Percentiles rank a stretch among this genome's conserved stretches.
Evolutionary conservation across 306 rosid species (phyloP).

Genomic region (Prunus mira): DNA sequence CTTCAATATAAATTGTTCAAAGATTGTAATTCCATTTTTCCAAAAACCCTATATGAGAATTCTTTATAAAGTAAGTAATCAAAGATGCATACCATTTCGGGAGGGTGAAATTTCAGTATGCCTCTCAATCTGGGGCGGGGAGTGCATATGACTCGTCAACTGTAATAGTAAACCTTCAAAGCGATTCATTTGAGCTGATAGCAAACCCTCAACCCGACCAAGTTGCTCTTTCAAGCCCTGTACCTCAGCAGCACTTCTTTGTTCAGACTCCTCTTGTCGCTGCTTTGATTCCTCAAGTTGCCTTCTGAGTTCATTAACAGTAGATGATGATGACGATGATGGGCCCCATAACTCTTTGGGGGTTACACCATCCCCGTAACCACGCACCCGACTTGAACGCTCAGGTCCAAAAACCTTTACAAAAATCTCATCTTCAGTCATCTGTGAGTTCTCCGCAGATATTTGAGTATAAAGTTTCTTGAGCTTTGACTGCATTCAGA

Average conservation of each 20-base stretch:
- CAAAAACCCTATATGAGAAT: background rate
- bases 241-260: conserved; percentile 6
- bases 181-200: conserved; percentile 8
- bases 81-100: background rate
- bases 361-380: conserved; percentile 1
- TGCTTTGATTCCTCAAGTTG: conserved; percentile 6
- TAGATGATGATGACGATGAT: background rate
- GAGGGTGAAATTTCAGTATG: background rate
- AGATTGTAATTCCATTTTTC: background rate
- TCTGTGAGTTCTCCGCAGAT: background rate
- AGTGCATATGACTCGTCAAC: conserved; percentile 5
- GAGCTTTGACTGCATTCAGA: background rate
- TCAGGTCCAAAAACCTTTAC: conserved; percentile 2
- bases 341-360: background rate
- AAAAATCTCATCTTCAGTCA: conserved; percentile 4
- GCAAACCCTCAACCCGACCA: conserved; percentile 16
- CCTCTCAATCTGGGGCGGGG: background rate
- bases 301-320: background rate
- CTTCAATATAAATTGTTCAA: background rate
- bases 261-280: conserved; percentile 3
- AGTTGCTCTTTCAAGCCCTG: conserved; percentile 11
- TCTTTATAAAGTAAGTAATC: background rate
- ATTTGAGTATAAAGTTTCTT: background rate
- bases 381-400: background rate
- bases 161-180: conserved; percentile 2